phyloP scores from a whole-genome alignment of 108 stramenopile genomes.

The Pseudonitzschia delicatissima region DNA sequence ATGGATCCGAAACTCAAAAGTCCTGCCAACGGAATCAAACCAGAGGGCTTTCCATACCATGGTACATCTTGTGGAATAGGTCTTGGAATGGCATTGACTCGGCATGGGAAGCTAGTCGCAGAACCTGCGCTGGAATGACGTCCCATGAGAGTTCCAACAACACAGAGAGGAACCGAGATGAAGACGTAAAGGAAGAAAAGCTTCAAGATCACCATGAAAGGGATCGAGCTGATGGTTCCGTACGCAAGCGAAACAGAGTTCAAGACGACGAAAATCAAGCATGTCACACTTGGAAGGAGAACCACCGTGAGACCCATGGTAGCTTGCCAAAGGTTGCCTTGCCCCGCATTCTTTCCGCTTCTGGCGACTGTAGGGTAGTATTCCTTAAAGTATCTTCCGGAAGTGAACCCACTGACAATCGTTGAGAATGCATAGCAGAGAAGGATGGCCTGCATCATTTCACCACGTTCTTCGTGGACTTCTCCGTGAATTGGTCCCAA shows the following conservation, averaged over 20 bases:
- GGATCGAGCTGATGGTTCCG: constrained; percentile 90
- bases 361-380: constrained; percentile 75
- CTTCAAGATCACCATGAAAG: constrained; percentile 87
- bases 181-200: constrained; percentile 92
- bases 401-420: constrained; percentile 87
- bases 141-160: constrained; percentile 91
- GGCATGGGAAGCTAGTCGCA: constrained; percentile 82
- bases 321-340: constrained; percentile 63
- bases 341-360: constrained; percentile 35
- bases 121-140: constrained; percentile 75
- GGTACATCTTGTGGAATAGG: constrained; percentile 91
- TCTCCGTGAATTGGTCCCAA: constrained; percentile 90
- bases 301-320: constrained; percentile 92
- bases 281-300: constrained; percentile 79
- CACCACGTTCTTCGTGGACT: constrained; percentile 96
- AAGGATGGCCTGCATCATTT: constrained; percentile 86
- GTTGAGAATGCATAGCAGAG: constrained; percentile 86
- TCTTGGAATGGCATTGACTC: constrained; percentile 95
- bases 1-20: constrained; percentile 94
- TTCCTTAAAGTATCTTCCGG: constrained; percentile 90
- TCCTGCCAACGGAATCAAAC: constrained; percentile 86
- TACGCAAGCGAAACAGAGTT: constrained; percentile 83
- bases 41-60: constrained; percentile 91
- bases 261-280: constrained; percentile 61
- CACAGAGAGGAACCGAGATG: constrained; percentile 91